Evolutionary conservation across 2,329 filamentous ascomycete species (phyloP).

Genomic region (Verticillium isaacii): DNA sequence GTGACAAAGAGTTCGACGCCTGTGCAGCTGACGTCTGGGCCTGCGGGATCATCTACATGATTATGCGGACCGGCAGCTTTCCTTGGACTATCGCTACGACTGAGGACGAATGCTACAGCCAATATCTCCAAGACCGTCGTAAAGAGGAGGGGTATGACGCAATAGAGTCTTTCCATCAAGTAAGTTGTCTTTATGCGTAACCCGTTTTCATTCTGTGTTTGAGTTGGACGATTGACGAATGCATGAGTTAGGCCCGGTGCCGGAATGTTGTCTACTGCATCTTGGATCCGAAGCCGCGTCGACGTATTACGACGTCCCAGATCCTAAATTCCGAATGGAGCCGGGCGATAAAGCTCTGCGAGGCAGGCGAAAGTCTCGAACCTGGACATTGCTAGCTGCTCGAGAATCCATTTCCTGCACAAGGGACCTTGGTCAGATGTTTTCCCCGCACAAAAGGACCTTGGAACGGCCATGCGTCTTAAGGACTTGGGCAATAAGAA

Average conservation of each 20-base stretch:
- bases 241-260: constrained; percentile 71
- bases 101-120: constrained; percentile 94
- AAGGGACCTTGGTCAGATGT: too few relatives aligned
- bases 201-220: too few relatives aligned
- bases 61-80: constrained; percentile 94
- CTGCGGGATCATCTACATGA: constrained; percentile 99
- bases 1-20: constrained; percentile 92
- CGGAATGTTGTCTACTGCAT: constrained; percentile 99
- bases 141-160: constrained; percentile 95
- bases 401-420: too few relatives aligned
- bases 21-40: constrained; percentile 98
- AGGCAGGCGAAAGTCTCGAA: constrained; percentile 64
- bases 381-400: too few relatives aligned
- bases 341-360: constrained; percentile 94
- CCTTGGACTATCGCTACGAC: constrained; percentile 96
- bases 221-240: neutral
- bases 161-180: constrained; percentile 90
- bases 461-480: too few relatives aligned
- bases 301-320: constrained; percentile 92
- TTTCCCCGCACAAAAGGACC: too few relatives aligned
- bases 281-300: constrained; percentile 85
- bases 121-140: constrained; percentile 86
- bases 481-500: too few relatives aligned
- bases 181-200: constrained; percentile 44
- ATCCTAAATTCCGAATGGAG: constrained; percentile 98